Evolutionary conservation across 768 basidiomycete genomes (phyloP), one percentile per base, ranked within the genome.

Genomic region (Mrakia blollopis): DNA sequence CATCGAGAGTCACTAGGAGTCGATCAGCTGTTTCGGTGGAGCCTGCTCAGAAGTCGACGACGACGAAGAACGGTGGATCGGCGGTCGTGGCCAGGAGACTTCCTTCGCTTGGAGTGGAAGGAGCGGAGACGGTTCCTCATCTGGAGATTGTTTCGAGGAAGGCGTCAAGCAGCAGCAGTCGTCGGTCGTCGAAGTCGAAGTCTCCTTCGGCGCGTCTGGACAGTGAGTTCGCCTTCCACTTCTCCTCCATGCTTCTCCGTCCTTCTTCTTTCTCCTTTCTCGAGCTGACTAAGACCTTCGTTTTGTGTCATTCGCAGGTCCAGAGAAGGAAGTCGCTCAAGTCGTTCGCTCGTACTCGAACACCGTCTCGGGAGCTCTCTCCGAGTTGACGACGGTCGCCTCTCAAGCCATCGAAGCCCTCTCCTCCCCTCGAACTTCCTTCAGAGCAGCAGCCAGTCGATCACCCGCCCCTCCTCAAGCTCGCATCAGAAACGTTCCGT

Each of bases 401-500:
- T 65, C 63, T 10, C 63, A 65, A 65, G 63, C 63, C 63, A 30
- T 65, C 63, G 63, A 37, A 7, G 63, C 63, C 63, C 37, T 65
- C 32, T 65, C 63, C 30, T 65, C 63, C 32, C 35, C 63, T 16
- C 63, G 63, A 9, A 65, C 25, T 5, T 35, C 63, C n/a, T 37
- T 65, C 28, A 30, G 37, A 35, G 18, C 47, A 50, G 47, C 47
- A 50, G 47, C 35, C 63, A 65, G 37, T 35, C 32, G 32, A 21
- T 30, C 63, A 21, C 32, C 63, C 30, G 21, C 32, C 23, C 63
- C 32, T 32, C 63, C 63, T 65, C 32, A n/a, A 28, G n/a, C 61
- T 62, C 61, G 28, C 28, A 28, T n/a, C 61, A n/a, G 28, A n/a
- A 35, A n/a, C 61, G n/a, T 35, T 11, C n/a, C 61, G 4, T 62